A percentile compares a stretch with the other conserved stretches of the same genome.
These are phyloP conservation scores for Capsicum rhomboideum DNA, from an alignment of 257 asterid genomes.

Conservation along the genomic window DNA sequence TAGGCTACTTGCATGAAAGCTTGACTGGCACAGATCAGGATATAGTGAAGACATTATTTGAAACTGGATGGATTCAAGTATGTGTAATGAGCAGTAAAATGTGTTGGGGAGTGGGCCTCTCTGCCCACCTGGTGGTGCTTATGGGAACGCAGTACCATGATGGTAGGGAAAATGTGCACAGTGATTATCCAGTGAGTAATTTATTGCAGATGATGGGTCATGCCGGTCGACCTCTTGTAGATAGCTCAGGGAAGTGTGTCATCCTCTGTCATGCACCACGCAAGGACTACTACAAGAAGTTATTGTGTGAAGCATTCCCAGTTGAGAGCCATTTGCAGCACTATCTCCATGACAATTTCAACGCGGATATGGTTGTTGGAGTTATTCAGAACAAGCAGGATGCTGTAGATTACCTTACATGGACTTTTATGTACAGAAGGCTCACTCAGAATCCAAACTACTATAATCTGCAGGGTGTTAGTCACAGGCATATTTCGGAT, in stretches of 20 bases:
- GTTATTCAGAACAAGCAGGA: slow-evolving; percentile 36
- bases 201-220: slow-evolving; percentile 42
- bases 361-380: slow-evolving; percentile 26
- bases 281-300: slow-evolving; percentile 35
- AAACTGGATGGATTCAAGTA: slow-evolving; percentile 36
- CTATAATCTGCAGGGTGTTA: slow-evolving; percentile 34
- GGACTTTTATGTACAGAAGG: slow-evolving; percentile 37
- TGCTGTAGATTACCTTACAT: slow-evolving; percentile 28
- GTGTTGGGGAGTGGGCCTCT: slow-evolving; percentile 30
- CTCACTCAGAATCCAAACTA: slow-evolving; percentile 38
- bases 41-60: slow-evolving; percentile 24
- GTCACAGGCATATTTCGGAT: slow-evolving; percentile 30
- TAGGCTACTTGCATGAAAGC: slow-evolving; percentile 34
- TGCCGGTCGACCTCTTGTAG: slow-evolving; percentile 34
- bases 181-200: slow-evolving; percentile 31
- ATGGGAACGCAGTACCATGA: slow-evolving; percentile 38
- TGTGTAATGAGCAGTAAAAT: slow-evolving; percentile 30
- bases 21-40: slow-evolving; percentile 28
- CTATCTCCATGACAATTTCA: slow-evolving; percentile 29
- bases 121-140: slow-evolving; percentile 33
- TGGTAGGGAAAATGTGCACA: slow-evolving; percentile 26
- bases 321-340: slow-evolving; percentile 38
- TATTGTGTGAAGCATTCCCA: slow-evolving; percentile 29
- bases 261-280: slow-evolving; percentile 32
- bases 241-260: slow-evolving; percentile 32